Evolutionary conservation across 129 eudicot species (phyloP).

Genomic region (Arctium lappa): DNA sequence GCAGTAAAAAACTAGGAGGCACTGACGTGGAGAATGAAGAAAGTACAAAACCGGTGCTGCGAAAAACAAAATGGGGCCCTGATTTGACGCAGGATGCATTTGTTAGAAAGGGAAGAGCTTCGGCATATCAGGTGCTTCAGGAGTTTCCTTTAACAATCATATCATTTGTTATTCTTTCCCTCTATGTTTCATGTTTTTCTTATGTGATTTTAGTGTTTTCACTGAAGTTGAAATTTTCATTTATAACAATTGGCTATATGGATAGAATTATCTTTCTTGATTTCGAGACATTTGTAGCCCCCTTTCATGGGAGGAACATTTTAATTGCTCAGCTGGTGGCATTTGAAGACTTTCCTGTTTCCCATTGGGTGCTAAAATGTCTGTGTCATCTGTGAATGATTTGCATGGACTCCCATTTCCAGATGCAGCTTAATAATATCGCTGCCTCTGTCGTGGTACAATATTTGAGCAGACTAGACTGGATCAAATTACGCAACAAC

Average conservation of each 20-base stretch:
- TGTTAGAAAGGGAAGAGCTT: conserved; percentile 81
- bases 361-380: conserved; percentile 50
- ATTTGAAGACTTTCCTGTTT: background rate
- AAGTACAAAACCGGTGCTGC: conserved; percentile 44
- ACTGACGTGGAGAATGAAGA: conserved; percentile 48
- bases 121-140: conserved; percentile 84
- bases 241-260: conserved; percentile 2
- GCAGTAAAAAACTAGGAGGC: conserved; percentile 56
- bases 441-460: conserved; percentile 69
- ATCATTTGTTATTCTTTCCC: background rate
- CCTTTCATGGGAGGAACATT: background rate
- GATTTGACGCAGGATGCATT: conserved; percentile 75
- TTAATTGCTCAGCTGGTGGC: too few species aligned
- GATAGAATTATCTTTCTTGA: conserved; percentile 9
- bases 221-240: background rate
- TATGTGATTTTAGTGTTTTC: conserved; percentile 4
- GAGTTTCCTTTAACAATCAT: conserved; percentile 4
- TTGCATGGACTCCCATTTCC: conserved; percentile 58
- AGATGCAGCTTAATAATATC: conserved; percentile 78
- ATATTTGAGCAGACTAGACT: conserved; percentile 97
- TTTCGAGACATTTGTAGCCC: conserved; percentile 43
- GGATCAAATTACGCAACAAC: conserved; percentile 75
- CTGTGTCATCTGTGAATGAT: conserved; percentile 61
- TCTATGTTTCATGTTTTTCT: background rate
- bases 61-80: conserved; percentile 96